Conservation (phyloP, 495 filamentous ascomycete species). For the Geoglossum glabrum region DNA sequence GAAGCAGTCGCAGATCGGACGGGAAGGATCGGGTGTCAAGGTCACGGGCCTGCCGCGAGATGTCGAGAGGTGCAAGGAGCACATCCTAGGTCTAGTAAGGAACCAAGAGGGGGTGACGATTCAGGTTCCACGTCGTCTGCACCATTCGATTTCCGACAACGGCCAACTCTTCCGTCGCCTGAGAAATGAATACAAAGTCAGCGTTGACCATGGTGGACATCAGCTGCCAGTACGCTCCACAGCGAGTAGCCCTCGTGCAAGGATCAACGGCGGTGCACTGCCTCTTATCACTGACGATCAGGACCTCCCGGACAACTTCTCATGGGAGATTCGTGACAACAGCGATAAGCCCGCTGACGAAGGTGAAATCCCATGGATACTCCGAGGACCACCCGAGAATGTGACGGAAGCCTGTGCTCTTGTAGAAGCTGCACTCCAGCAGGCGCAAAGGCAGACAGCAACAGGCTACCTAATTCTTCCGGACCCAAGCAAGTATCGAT, state of each 20-base stretch:
- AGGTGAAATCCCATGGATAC: constrained; percentile 77
- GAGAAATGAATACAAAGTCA: constrained; percentile 62
- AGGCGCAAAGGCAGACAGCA: constrained; percentile 47
- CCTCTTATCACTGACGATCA: constrained; percentile 81
- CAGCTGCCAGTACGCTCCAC: constrained; percentile 45
- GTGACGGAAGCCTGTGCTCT: constrained; percentile 56
- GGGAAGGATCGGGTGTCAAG: constrained; percentile 49
- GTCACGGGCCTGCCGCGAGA: constrained; percentile 56
- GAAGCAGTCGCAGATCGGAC: constrained; percentile 46
- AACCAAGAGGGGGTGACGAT: constrained; percentile 75
- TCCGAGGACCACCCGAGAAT: constrained; percentile 56
- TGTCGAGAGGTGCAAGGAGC: constrained; percentile 67
- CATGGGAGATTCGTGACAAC: constrained; percentile 64
- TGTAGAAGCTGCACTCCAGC: constrained; percentile 47
- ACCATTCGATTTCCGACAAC: constrained; percentile 71
- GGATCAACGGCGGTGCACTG: constrained; percentile 35
- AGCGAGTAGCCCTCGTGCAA: constrained; percentile 18
- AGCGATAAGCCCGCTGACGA: constrained; percentile 29
- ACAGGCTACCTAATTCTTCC: constrained; percentile 79
- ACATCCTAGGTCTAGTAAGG: constrained; percentile 62
- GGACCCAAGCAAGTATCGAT: constrained; percentile 73
- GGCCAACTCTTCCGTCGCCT: constrained; percentile 81
- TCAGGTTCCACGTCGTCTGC: constrained; percentile 55
- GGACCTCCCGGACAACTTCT: constrained; percentile 39
- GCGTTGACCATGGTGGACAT: constrained; percentile 73